phyloP scores from a whole-genome alignment of 1,139 yeast species.

The Sugiyamaella japonica region DNA sequence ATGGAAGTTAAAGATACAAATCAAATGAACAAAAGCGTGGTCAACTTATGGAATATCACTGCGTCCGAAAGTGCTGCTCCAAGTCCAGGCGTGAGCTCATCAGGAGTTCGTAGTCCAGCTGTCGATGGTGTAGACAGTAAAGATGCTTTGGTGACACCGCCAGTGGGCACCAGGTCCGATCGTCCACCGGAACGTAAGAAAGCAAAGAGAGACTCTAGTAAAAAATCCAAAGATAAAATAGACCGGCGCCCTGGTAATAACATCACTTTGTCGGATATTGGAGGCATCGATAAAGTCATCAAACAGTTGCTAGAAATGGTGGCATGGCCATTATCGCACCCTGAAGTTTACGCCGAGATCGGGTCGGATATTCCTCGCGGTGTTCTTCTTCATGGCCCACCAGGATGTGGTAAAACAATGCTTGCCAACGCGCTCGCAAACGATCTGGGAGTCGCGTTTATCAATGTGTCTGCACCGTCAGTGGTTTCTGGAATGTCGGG shows the following conservation, averaged over 20 bases:
- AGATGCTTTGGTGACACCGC: conserved; percentile 10
- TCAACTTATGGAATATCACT: conserved; percentile 60
- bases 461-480: conserved; percentile 90
- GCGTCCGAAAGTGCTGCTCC: conserved; percentile 22
- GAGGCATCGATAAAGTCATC: conserved; percentile 85
- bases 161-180: conserved; percentile 19
- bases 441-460: conserved; percentile 88
- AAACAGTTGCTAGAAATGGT: conserved; percentile 85
- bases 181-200: conserved; percentile 21
- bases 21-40: conserved; percentile 72
- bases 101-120: neutral
- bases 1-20: conserved; percentile 57
- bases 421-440: conserved; percentile 96
- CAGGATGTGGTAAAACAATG: conserved; percentile 98
- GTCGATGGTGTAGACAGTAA: conserved; percentile 15
- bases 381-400: conserved; percentile 92
- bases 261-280: conserved; percentile 65
- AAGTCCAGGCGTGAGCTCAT: too few relatives aligned
- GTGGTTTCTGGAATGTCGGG: conserved; percentile 99
- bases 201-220: conserved; percentile 30
- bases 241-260: conserved; percentile 23
- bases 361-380: conserved; percentile 99
- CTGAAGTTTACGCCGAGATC: conserved; percentile 81
- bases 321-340: conserved; percentile 89
- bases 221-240: conserved; percentile 25